phyloP scores from a whole-genome alignment of 371 early-diverging fungal genomes.

The Haplosporangium sp. region DNA sequence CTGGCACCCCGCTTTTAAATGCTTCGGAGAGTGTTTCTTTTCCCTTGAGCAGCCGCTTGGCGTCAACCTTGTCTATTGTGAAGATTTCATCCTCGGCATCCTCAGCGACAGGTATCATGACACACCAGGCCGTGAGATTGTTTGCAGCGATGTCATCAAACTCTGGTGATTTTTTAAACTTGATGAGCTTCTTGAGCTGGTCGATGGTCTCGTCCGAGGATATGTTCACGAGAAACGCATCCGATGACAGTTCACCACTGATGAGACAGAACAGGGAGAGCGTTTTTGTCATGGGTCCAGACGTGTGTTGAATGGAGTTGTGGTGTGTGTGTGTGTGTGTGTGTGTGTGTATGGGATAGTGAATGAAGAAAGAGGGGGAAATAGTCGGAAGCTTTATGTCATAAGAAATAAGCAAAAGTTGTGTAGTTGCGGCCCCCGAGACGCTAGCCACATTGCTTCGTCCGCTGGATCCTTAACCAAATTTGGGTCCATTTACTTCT shows the following conservation, averaged over 20 bases:
- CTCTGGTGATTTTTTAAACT: neutral
- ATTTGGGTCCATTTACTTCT: constrained; percentile 13
- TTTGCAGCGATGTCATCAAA: neutral
- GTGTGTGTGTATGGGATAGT: neutral
- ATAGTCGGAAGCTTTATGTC: neutral
- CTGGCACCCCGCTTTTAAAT: neutral
- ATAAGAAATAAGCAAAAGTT: neutral
- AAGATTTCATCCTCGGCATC: neutral
- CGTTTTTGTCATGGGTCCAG: neutral
- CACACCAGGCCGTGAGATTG: constrained; percentile 1
- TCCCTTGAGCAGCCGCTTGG: neutral
- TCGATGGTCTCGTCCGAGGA: neutral
- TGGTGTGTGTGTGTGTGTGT: too few species aligned
- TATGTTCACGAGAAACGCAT: neutral
- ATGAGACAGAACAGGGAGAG: constrained; percentile 9
- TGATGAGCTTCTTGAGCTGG: neutral
- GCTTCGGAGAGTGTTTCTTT: neutral
- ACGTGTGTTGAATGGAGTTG: neutral
- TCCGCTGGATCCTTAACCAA: neutral
- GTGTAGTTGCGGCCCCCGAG: too few species aligned
- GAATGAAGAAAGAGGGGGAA: neutral
- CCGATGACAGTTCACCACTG: neutral
- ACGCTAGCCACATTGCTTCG: neutral
- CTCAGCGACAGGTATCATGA: neutral
- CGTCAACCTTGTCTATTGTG: neutral